Evolutionary conservation across 306 rosid genomes (phyloP).

Genomic region (Cicer arietinum): DNA sequence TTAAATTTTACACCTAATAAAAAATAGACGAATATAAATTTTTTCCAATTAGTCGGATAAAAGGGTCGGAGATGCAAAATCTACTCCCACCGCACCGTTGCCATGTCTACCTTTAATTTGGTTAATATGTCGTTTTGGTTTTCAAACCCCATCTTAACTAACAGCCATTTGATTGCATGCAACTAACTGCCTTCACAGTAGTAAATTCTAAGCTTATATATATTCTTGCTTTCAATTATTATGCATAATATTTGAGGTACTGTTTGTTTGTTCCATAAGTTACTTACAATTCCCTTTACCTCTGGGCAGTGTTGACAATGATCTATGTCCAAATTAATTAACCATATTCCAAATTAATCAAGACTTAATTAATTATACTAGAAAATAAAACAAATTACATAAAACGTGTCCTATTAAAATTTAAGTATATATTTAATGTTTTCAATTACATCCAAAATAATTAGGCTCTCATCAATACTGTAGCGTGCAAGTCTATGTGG

Average conservation of each 20-base stretch:
- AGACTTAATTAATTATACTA: too few species aligned
- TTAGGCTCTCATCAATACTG: slow-evolving; percentile 26
- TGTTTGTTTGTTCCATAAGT: slow-evolving; percentile 34
- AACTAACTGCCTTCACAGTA: slow-evolving; percentile 42
- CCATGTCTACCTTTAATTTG: neutral
- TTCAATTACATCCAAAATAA: slow-evolving; percentile 7
- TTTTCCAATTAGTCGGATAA: accelerated
- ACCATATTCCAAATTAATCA: too few species aligned
- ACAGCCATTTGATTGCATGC: slow-evolving; percentile 45
- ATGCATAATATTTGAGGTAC: slow-evolving; percentile 25
- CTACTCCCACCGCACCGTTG: too few species aligned
- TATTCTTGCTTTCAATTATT: slow-evolving; percentile 15
- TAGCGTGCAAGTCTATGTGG: slow-evolving; percentile 16
- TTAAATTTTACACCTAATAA: too few species aligned
- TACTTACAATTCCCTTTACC: neutral
- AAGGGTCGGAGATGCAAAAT: too few species aligned
- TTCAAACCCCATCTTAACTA: slow-evolving; percentile 52
- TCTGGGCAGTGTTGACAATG: neutral
- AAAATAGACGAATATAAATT: too few species aligned
- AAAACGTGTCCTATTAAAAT: neutral
- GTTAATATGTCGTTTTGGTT: slow-evolving; percentile 67
- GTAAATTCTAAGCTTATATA: neutral
- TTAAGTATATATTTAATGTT: too few species aligned
- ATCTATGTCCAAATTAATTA: neutral
- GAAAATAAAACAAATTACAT: too few species aligned